Percentiles rank a stretch among this genome's conserved stretches.
Evolutionary conservation across 2,329 filamentous ascomycete species (phyloP).

Genomic region (Aspergillus glaucus): DNA sequence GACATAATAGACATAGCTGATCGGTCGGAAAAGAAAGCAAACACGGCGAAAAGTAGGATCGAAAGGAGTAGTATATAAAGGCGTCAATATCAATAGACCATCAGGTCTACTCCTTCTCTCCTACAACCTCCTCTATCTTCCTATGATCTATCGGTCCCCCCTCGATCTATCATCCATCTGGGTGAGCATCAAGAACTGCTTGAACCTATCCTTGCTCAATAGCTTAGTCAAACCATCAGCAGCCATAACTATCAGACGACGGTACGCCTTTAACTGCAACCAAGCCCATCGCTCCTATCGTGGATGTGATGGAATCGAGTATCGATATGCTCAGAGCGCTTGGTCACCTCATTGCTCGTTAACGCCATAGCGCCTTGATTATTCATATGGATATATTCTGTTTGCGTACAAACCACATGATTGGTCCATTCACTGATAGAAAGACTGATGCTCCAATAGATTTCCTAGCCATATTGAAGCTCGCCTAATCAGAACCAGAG

Average conservation of each 20-base stretch:
- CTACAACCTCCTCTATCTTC: neutral
- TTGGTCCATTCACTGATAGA: neutral
- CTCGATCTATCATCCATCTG: neutral
- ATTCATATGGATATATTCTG: neutral
- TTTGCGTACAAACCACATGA: neutral
- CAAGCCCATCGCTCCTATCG: conserved; percentile 3
- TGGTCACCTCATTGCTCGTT: neutral
- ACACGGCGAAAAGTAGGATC: too few species aligned
- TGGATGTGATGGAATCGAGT: neutral
- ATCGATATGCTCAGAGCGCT: neutral
- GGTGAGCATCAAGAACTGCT: neutral
- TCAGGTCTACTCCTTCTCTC: neutral
- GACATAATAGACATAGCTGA: too few species aligned
- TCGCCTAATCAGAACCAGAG: neutral
- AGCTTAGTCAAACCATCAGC: neutral
- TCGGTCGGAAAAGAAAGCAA: too few species aligned
- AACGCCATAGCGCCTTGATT: neutral
- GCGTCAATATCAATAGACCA: neutral
- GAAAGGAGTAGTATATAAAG: neutral
- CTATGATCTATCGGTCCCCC: neutral
- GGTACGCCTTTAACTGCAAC: neutral
- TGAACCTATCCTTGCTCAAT: neutral
- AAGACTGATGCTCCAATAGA: neutral
- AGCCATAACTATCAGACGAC: neutral
- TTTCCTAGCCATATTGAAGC: neutral